Evolutionary conservation across 495 filamentous ascomycete species (phyloP), one percentile per base, ranked within the genome.

Genomic region (Aspergillus bridgeri): DNA sequence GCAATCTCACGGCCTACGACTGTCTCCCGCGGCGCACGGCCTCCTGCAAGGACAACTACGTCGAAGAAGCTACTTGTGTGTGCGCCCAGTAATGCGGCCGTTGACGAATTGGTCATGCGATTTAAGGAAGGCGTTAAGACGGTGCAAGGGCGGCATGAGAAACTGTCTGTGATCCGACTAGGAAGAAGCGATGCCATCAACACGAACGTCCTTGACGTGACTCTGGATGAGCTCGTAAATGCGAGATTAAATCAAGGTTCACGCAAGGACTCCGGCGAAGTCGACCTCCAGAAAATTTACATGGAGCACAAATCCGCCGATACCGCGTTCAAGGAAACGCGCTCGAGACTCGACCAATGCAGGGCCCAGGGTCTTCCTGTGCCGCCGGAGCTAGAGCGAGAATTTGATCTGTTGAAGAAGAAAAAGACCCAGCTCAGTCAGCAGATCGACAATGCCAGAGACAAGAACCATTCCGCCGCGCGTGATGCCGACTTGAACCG

Each of bases 11-110:
- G 79, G 21, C 82, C 85, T 5, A 76, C 72, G 3, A 65, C 57
- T 2, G 59, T 54, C n/a, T n/a, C n/a, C 11, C 62, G 63, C 25
- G 59, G 60, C 18, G 25, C 50, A 20, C 59, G 53, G 21, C 67
- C 65, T 42, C 53, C 59, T 9, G 51, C 70, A 11, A 63, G 64
- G 33, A 56, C 73, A n/a, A 68, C 65, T 3, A 65, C 68, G n/a
- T 70, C 77, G 23, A 96, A 92, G 74, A 98, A 98, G 68, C 79
- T 98, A 21, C 81, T 98, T 29, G 88, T 98, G 21, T 98, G 94
- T 63, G 94, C 94, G 22, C 94, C 94, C 22, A 96, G 91, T 79
- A 98, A 98, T 69, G 94, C 94, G 5, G 94, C 94, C 22, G 94
- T 98, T 2, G 94, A 98, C 68, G 94, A 98, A 70, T 72, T 98